Conservation (phyloP, 345 rosid genomes). For the Excoecaria agallocha region DNA sequence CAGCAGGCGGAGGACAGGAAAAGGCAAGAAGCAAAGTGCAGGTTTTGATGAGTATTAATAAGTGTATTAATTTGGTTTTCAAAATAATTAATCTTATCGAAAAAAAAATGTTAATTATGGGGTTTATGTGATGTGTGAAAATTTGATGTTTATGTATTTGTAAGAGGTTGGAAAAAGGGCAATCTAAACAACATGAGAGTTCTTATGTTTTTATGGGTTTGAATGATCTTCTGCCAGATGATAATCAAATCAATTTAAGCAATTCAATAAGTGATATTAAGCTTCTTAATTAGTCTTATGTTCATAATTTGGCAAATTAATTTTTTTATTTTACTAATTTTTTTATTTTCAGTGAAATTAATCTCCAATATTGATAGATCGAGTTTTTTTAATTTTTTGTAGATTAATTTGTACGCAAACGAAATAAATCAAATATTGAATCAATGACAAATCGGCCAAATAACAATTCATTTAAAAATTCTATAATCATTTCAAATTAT, state of each 20-base stretch:
- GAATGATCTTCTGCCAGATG: slow-evolving; percentile 5
- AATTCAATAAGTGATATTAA: slow-evolving; percentile 11
- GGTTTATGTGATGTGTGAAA: background rate
- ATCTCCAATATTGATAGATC: too few species aligned
- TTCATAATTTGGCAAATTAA: too few species aligned
- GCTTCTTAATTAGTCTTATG: background rate
- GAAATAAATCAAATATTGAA: too few species aligned
- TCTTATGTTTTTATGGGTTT: background rate
- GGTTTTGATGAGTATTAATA: background rate
- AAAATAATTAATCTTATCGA: background rate
- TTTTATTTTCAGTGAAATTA: too few species aligned
- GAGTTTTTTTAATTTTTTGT: too few species aligned
- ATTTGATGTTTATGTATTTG: background rate
- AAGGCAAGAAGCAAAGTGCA: slow-evolving; percentile 31
- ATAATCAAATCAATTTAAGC: background rate
- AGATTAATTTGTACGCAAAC: too few species aligned
- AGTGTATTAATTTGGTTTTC: background rate
- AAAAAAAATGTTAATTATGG: slow-evolving; percentile 1
- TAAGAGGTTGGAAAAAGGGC: background rate
- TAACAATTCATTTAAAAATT: too few species aligned
- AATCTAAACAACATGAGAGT: background rate
- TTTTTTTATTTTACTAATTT: too few species aligned
- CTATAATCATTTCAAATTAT: too few species aligned
- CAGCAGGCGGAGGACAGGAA: slow-evolving; percentile 35
- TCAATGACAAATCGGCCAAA: too few species aligned